phyloP scores from a whole-genome alignment of 176 grass and related monocot genomes.

The Oryza rufipogon region DNA sequence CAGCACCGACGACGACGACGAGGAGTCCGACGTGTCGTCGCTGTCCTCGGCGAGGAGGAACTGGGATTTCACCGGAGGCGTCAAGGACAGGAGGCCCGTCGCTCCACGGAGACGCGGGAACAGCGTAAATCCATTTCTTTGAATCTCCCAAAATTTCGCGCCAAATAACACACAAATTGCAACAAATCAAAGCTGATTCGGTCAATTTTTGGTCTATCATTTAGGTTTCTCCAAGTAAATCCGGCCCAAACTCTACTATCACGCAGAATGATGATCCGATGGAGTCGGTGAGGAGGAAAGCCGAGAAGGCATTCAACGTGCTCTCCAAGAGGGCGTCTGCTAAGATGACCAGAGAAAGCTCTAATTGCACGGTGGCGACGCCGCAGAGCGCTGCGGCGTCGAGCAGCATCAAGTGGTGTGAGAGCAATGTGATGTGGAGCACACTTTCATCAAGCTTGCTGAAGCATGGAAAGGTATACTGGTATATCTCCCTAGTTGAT shows the following conservation, averaged over 20 bases:
- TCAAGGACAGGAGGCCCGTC: constrained; percentile 54
- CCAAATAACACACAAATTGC: neutral
- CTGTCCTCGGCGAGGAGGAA: constrained; percentile 66
- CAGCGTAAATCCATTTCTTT: constrained; percentile 50
- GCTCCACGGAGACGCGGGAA: constrained; percentile 47
- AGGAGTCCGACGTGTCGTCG: constrained; percentile 61
- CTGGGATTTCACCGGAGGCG: constrained; percentile 63
- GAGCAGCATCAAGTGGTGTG: constrained; percentile 57
- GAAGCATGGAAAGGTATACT: constrained; percentile 70
- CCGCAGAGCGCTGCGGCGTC: constrained; percentile 25
- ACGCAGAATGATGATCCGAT: constrained; percentile 47
- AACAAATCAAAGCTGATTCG: constrained; percentile 1
- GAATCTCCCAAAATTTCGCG: neutral
- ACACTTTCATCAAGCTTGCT: constrained; percentile 63
- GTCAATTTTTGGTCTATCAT: neutral
- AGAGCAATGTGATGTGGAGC: constrained; percentile 57
- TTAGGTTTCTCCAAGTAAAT: constrained; percentile 71
- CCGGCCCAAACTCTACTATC: neutral
- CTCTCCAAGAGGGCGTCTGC: constrained; percentile 56
- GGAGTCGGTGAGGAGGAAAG: constrained; percentile 53
- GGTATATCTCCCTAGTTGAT: neutral
- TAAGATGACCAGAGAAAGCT: constrained; percentile 50
- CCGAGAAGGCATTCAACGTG: constrained; percentile 72
- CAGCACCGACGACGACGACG: constrained; percentile 60
- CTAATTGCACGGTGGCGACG: neutral